phyloP scores from a whole-genome alignment of 805 yeast species.

The Tetrapisispora pingtungensis region DNA sequence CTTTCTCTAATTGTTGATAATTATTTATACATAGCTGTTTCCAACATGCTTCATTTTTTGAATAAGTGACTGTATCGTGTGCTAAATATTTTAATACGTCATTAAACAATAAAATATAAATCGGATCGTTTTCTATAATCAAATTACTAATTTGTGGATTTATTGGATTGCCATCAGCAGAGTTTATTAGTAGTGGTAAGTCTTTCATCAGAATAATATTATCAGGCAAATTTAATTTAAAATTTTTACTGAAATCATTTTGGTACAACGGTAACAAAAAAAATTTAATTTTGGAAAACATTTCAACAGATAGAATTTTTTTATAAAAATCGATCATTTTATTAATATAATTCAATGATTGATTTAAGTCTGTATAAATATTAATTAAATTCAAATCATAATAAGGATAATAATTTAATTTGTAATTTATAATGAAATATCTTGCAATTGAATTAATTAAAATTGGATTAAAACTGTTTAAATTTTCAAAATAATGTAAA shows the following conservation, averaged over 20 bases:
- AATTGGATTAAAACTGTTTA: conserved; percentile 1
- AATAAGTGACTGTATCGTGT: conserved; percentile 20
- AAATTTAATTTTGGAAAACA: conserved; percentile 19
- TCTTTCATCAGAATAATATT: conserved; percentile 12
- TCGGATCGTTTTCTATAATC: conserved; percentile 17
- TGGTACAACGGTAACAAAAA: conserved; percentile 24
- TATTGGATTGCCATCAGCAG: background rate
- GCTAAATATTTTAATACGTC: conserved; percentile 21
- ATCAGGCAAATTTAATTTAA: conserved; percentile 12
- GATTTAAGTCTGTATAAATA: conserved; percentile 21
- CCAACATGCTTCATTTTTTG: conserved; percentile 10
- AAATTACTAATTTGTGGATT: conserved; percentile 3
- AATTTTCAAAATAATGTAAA: conserved; percentile 2
- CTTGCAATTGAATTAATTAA: conserved; percentile 43
- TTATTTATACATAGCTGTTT: conserved; percentile 20
- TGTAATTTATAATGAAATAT: conserved; percentile 62
- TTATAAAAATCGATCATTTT: conserved; percentile 15
- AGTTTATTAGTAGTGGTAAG: conserved; percentile 8
- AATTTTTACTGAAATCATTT: conserved; percentile 1
- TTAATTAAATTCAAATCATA: conserved; percentile 41
- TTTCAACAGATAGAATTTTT: conserved; percentile 9
- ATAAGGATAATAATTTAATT: conserved; percentile 57
- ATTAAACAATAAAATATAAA: conserved; percentile 21
- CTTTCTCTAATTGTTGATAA: conserved; percentile 1
- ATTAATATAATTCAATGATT: conserved; percentile 12